Evolutionary conservation across 768 basidiomycete genomes (phyloP).

Genomic region (Leccinellum rugosiceps): DNA sequence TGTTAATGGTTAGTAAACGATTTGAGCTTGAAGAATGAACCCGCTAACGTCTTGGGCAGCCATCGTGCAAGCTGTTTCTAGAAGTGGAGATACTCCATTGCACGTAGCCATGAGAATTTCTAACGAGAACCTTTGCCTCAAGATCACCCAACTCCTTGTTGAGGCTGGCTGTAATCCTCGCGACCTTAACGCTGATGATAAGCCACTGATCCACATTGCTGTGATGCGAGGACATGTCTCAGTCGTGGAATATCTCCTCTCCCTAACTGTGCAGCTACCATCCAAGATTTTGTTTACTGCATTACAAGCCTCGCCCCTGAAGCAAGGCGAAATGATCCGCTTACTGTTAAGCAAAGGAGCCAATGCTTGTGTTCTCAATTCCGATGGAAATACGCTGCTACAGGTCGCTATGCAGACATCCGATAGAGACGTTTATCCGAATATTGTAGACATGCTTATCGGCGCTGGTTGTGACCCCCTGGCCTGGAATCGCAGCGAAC

Average conservation of each 20-base stretch:
- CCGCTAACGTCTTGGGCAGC: background rate
- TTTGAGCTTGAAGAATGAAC: accelerated
- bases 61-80: background rate
- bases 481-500: background rate
- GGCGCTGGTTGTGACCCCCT: background rate
- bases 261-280: background rate
- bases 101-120: background rate
- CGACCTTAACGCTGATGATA: background rate
- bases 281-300: background rate
- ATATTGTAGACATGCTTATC: background rate
- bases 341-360: conserved; percentile 1
- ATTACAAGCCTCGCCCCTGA: background rate
- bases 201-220: background rate
- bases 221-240: background rate
- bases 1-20: background rate
- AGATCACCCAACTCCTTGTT: background rate
- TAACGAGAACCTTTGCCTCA: background rate
- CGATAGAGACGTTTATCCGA: background rate
- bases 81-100: background rate
- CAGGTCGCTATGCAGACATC: background rate
- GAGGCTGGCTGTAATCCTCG: background rate
- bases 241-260: background rate
- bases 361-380: background rate
- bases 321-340: background rate
- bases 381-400: background rate